Base-by-base conservation (phyloP, 1,284 basidiomycete genomes). In the Ceratobasidium sp. region DNA sequence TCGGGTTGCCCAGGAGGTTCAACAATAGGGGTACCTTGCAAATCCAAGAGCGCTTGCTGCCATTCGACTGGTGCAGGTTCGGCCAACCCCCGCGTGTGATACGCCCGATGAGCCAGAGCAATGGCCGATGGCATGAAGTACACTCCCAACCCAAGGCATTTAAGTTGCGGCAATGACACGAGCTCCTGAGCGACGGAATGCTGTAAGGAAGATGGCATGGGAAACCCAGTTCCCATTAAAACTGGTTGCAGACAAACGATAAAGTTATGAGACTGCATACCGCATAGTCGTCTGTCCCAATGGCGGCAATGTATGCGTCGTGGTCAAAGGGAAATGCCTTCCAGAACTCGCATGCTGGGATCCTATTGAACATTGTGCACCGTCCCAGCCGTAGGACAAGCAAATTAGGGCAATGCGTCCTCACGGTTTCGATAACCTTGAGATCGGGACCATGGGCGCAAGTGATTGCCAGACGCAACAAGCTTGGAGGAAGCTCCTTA, bases 401-500 rank as follows among this genome's bases (percentile, higher is more conserved):
- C 39, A 75, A 17, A 33, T 45, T 31, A 5, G 73, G 73, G 23
- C 73, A 75, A 37, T 31, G 31, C 1, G 26, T 35, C 20, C 61
- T 47, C 23, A 65, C 61, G 26, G 56, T 65, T 65, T 65, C n/a
- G 20, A 75, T 75, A 11, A 75, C n/a, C 17, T 51, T 75, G 15
- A 75, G 73, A 23, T 75, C 73, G 6, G 73, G 73, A 10, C 73
- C 73, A 47, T 75, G 73, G 8, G 73, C 73, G 26, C 42, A n/a
- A 17, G 60, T 64, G 13, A 75, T 65, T 35, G 65, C 73, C 15
- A 75, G 35, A 13, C 61, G 53, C 61, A 64, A 10, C 7, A 75
- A n/a, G 17, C 49, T 56, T 17, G 49, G 11, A 28, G 73, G 73
- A 13, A 75, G 61, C 8, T 23, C 5, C 6, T n/a, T 75, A 23